A percentile compares a stretch with the other conserved stretches of the same genome.
Conservation (phyloP, 2,329 filamentous ascomycete genomes). For the Aspergillus sp. region DNA sequence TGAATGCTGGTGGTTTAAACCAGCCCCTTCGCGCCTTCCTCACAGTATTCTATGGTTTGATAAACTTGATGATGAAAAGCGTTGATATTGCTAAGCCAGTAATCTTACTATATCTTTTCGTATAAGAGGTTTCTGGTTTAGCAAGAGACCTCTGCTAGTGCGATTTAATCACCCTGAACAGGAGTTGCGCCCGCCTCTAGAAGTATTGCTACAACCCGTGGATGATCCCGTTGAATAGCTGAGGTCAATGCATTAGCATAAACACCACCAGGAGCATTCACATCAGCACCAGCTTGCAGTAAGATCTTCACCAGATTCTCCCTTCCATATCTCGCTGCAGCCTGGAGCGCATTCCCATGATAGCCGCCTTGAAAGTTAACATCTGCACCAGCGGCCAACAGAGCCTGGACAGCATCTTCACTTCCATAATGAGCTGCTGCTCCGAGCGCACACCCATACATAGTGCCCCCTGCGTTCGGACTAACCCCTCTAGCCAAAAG, state of each 20-base stretch:
- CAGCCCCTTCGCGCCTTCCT: too few relatives aligned
- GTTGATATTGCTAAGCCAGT: slow-evolving; percentile 16
- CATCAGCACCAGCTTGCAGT: not conserved
- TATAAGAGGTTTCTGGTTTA: too few relatives aligned
- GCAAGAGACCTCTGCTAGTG: not conserved
- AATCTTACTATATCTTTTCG: too few relatives aligned
- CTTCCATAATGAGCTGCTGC: not conserved
- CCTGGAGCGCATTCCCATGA: not conserved
- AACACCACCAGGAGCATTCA: not conserved
- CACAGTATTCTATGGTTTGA: too few relatives aligned
- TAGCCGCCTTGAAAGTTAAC: not conserved
- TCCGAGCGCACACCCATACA: not conserved
- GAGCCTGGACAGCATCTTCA: not conserved
- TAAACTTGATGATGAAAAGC: not conserved
- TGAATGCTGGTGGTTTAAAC: too few relatives aligned
- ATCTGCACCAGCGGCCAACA: not conserved
- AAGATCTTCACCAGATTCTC: not conserved
- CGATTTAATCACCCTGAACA: not conserved
- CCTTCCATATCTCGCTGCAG: not conserved
- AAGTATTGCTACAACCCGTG: not conserved
- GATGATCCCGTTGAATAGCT: not conserved
- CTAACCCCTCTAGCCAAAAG: not conserved
- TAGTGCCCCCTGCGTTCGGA: not conserved
- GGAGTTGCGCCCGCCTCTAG: not conserved
- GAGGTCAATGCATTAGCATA: not conserved